Percentiles rank a stretch among this genome's conserved stretches.
phyloP scores from a whole-genome alignment of 805 yeast species.

The Cyberlindnera xylosilytica region DNA sequence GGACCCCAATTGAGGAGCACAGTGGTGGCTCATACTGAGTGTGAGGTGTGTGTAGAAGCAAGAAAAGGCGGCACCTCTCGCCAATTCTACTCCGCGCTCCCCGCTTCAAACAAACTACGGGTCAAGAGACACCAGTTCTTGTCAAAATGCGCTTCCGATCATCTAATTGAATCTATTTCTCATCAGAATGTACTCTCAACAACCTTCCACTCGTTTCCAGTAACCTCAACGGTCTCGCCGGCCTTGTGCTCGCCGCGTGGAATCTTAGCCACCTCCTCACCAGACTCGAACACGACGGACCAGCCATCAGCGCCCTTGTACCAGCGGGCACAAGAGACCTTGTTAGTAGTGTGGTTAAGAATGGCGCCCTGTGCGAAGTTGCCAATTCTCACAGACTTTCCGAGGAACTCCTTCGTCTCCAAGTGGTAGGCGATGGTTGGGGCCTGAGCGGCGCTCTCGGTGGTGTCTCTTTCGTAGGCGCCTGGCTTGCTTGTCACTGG shows the following conservation, averaged over 20 bases:
- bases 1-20: no score
- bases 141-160: neutral
- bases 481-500: constrained; percentile 34
- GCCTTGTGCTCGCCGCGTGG: constrained; percentile 18
- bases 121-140: neutral
- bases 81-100: no score
- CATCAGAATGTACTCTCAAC: constrained; percentile 16
- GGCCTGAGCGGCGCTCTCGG: constrained; percentile 21
- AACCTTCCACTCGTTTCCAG: constrained; percentile 18
- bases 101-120: no score
- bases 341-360: constrained; percentile 21
- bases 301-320: constrained; percentile 14
- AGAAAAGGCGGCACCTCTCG: no score
- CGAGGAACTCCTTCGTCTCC: constrained; percentile 30
- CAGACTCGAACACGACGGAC: constrained; percentile 19
- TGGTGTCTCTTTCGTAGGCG: constrained; percentile 26
- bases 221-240: constrained; percentile 7
- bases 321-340: constrained; percentile 22
- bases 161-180: neutral
- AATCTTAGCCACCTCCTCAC: constrained; percentile 19
- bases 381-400: constrained; percentile 46
- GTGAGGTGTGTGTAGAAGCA: neutral
- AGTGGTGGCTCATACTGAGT: neutral
- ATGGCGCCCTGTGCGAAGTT: constrained; percentile 52
- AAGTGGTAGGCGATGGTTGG: constrained; percentile 33